Evolutionary conservation across 106 monocot genomes (phyloP).

Genomic region (Apostasia ramifera): DNA sequence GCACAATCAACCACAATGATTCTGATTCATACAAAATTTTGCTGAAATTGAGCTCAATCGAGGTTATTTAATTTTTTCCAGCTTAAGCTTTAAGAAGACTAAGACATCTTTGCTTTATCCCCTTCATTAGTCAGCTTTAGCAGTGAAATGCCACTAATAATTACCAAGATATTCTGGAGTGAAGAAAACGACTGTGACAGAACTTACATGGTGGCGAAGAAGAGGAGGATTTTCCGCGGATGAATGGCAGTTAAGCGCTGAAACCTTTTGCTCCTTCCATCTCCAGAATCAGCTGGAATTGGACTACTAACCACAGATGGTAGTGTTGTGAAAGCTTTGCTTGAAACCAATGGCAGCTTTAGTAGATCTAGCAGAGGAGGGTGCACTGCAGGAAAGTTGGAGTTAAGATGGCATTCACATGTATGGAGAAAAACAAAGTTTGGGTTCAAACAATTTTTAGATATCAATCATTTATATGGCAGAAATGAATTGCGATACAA

Average conservation of each 20-base stretch:
- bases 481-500: no score
- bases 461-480: no score
- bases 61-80: no score
- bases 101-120: no score
- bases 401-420: no score
- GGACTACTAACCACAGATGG: constrained; percentile 29
- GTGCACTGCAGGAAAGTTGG: constrained; percentile 23
- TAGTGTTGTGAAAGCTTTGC: constrained; percentile 33
- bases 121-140: neutral
- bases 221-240: constrained; percentile 80
- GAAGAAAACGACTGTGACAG: neutral
- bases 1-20: no score
- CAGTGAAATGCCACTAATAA: neutral
- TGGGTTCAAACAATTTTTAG: no score
- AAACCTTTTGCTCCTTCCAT: constrained; percentile 56
- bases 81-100: no score
- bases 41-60: no score
- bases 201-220: constrained; percentile 88
- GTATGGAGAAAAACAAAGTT: no score
- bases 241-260: constrained; percentile 41
- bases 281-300: constrained; percentile 34
- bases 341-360: constrained; percentile 53
- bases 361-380: constrained; percentile 52
- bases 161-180: neutral
- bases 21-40: no score